Base-by-base conservation (phyloP, 495 filamentous ascomycete species). In the Endocarpon pusillum region DNA sequence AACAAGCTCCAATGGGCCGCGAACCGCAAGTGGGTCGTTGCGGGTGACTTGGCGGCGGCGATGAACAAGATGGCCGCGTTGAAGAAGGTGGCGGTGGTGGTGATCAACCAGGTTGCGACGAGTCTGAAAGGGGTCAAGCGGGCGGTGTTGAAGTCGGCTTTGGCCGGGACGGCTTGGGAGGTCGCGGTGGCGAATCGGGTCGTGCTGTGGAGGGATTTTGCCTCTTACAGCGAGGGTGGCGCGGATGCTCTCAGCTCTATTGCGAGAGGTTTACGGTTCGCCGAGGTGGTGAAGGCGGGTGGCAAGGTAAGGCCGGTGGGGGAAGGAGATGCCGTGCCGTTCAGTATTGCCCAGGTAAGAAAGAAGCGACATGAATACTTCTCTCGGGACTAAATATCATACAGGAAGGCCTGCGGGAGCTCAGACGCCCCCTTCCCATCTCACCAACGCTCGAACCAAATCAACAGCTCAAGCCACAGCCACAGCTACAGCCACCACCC, bases 141-240 rank as follows among this genome's bases (percentile, higher is more conserved):
- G 3, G 73, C 80, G 10, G 67, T 74, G n/a, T 60, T 92, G n/a
- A 58, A 70, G 35, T 80, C 83, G 3, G 66, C 75, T 19, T 53
- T 89, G 37, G 73, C 73, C 32, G 66, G 65, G 15, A 56, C 52
- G 3, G 62, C 71, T 4, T 89, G 82, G 82, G 81, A 86, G 22
- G 67, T 57, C 23, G 67, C 64, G 20, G 55, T 89, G 3, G 66
- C 64, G 40, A 75, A 67, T 31, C 57, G 78, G 25, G 53, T 91
- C 34, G 71, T 74, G 21, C 44, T 91, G 27, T 87, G 81, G 49
- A 58, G 73, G 33, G 79, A 84, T 58, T 74, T 42, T 11, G 33
- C 55, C 12, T 40, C 39, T 4, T 32, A 40, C n/a, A n/a, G n/a
- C n/a, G n/a, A n/a, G n/a, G n/a, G n/a, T 32, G 23, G 16, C 6